phyloP scores from a whole-genome alignment of 225 moss, liverwort and hornwort genomes.

The Pseudisothecium myosuroides region DNA sequence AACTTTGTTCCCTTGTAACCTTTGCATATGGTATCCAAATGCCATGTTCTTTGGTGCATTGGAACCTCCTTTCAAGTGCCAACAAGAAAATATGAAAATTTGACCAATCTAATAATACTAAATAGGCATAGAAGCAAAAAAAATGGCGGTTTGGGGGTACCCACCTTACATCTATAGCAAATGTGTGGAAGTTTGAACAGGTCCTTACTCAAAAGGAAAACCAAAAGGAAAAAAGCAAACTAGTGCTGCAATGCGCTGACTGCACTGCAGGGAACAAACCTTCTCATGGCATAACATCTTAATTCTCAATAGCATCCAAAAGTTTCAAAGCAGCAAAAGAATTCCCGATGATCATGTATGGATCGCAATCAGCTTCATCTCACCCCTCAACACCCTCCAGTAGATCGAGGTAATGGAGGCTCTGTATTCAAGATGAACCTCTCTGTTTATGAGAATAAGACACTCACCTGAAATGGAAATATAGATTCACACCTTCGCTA shows the following conservation, averaged over 20 bases:
- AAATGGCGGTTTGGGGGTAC: fast-evolving
- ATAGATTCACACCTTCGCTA: neutral
- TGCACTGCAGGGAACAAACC: neutral
- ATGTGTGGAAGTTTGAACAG: neutral
- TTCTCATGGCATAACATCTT: neutral
- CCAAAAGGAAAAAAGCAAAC: neutral
- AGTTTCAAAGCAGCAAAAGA: neutral
- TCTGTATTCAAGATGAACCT: neutral
- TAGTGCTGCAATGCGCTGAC: neutral
- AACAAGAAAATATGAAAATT: neutral
- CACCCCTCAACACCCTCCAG: neutral
- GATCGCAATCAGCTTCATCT: neutral
- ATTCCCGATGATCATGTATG: neutral
- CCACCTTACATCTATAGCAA: neutral
- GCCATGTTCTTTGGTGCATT: fast-evolving
- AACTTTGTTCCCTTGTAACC: neutral
- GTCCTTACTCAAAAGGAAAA: neutral
- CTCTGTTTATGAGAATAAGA: neutral
- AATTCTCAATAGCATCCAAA: neutral
- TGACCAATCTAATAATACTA: neutral
- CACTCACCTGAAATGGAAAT: neutral
- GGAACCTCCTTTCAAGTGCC: neutral
- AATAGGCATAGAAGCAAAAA: neutral
- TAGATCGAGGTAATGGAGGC: neutral
- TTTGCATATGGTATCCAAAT: neutral